These are phyloP conservation scores for Knoxia roxburghii DNA, from an alignment of 257 asterid species.

Conservation along the genomic window DNA sequence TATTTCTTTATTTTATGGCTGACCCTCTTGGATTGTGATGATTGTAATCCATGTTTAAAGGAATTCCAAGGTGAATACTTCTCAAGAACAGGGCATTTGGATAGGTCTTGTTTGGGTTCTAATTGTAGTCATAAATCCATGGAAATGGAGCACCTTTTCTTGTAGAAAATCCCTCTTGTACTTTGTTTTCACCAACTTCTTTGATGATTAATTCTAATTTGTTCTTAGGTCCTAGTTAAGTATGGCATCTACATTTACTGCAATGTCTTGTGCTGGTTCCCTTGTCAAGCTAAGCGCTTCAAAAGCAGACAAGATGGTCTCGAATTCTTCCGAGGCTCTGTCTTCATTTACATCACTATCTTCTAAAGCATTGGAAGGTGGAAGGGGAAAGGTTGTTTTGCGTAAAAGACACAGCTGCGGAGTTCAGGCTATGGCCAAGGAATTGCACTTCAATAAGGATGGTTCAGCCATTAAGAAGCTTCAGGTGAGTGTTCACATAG, in stretches of 20 bases:
- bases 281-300: conserved; percentile 8
- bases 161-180: neutral
- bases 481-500: conserved; percentile 14
- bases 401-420: conserved; percentile 14
- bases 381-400: conserved; percentile 21
- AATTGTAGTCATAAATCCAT: neutral
- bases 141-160: neutral
- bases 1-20: neutral
- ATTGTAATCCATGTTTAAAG: neutral
- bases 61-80: neutral
- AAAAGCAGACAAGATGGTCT: conserved; percentile 17
- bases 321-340: conserved; percentile 16
- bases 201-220: neutral
- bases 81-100: neutral
- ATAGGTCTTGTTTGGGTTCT: too few relatives aligned
- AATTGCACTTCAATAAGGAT: conserved; percentile 29
- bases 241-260: conserved; percentile 28
- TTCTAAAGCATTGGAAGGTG: conserved; percentile 13
- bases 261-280: conserved; percentile 25
- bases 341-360: conserved; percentile 27
- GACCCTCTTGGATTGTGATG: neutral
- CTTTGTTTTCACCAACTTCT: neutral
- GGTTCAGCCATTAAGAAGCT: conserved; percentile 32
- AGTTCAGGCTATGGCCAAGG: conserved; percentile 33
- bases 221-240: too few relatives aligned